Evolutionary conservation across 192 early-diverging fungal species (phyloP).

Genomic region (Umbelopsis ramanniana): DNA sequence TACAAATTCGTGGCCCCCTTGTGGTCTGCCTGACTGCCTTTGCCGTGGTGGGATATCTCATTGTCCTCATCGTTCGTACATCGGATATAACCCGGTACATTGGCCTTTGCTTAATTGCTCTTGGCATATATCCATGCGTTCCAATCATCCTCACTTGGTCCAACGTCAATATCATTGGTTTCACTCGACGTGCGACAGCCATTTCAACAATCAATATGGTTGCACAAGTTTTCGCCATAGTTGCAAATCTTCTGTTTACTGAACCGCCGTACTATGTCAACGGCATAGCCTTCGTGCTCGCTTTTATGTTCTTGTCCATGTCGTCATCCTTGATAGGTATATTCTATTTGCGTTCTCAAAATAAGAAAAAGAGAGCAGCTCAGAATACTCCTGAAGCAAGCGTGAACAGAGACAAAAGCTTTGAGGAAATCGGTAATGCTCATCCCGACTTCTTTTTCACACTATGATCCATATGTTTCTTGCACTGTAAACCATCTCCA

Average conservation of each 20-base stretch:
- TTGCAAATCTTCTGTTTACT: constrained; percentile 20
- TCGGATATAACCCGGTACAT: background rate
- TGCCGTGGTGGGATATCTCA: constrained; percentile 18
- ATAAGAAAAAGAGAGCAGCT: constrained; percentile 16
- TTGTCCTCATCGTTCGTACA: constrained; percentile 8
- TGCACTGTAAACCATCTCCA: background rate
- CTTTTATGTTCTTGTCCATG: background rate
- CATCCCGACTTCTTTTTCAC: constrained; percentile 30
- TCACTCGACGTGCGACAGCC: constrained; percentile 13
- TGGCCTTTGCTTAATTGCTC: constrained; percentile 15
- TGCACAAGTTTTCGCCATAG: constrained; percentile 19
- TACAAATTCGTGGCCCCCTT: constrained; percentile 1
- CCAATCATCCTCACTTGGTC: constrained; percentile 21
- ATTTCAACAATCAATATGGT: constrained; percentile 12
- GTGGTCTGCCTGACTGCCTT: background rate
- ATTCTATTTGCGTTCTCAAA: background rate
- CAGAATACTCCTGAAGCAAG: background rate
- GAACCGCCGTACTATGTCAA: constrained; percentile 15
- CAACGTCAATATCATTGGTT: constrained; percentile 26
- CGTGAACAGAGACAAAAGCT: background rate
- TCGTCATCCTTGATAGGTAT: background rate
- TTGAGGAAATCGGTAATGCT: constrained; percentile 18
- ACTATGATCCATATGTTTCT: background rate
- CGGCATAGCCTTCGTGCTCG: constrained; percentile 3
- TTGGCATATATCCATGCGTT: constrained; percentile 24